phyloP scores from a whole-genome alignment of 2,329 filamentous ascomycete genomes.

The Epichloe sp. region DNA sequence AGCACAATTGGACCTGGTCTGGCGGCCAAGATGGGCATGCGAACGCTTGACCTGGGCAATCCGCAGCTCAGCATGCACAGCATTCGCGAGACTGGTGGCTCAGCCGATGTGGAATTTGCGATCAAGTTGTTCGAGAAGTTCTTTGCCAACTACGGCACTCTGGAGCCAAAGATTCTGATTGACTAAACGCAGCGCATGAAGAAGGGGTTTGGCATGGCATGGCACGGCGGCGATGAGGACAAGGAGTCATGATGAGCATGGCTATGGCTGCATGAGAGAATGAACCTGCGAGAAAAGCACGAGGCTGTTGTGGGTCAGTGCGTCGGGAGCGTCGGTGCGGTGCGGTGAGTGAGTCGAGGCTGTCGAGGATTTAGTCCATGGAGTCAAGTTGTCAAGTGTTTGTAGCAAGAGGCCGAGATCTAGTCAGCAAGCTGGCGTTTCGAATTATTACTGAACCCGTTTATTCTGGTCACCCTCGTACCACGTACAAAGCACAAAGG shows the following conservation, averaged over 20 bases:
- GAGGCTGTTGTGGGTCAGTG: no score
- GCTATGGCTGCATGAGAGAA: no score
- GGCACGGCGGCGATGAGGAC: no score
- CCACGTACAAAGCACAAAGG: no score
- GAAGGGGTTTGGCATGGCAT: not conserved
- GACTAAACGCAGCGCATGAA: slow-evolving; percentile 37
- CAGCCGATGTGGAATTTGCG: slow-evolving; percentile 75
- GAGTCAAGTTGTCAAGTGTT: no score
- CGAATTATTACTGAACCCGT: no score
- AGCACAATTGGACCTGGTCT: slow-evolving; percentile 98
- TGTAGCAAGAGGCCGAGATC: no score
- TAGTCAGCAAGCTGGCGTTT: no score
- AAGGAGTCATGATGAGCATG: no score
- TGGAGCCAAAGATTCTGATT: slow-evolving; percentile 73
- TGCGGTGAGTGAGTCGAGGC: not conserved
- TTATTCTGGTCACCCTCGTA: no score
- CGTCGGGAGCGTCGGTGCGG: no score
- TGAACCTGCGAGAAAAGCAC: no score
- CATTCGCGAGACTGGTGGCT: slow-evolving; percentile 84
- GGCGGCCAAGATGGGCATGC: slow-evolving; percentile 68
- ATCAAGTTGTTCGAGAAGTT: slow-evolving; percentile 80
- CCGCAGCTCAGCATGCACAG: slow-evolving; percentile 94
- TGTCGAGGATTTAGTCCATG: not conserved
- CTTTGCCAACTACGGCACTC: slow-evolving; percentile 67
- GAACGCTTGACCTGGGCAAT: slow-evolving; percentile 87